Evolutionary conservation across 371 early-diverging fungal genomes (phyloP).

Genomic region (Rhizopus arrhizus): DNA sequence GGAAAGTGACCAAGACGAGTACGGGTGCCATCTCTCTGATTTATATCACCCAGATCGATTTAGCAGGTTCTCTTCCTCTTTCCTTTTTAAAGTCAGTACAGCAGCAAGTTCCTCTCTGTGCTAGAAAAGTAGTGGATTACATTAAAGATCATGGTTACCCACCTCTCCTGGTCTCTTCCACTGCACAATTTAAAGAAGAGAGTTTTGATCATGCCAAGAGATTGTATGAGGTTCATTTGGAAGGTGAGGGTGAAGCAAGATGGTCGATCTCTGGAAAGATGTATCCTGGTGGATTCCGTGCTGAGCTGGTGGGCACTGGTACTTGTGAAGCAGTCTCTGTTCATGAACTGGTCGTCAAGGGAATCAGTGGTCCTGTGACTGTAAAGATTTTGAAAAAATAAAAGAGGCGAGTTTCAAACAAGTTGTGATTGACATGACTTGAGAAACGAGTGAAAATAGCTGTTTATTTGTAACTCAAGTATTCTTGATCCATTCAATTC

Average conservation of each 20-base stretch:
- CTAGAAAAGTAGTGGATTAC: constrained; percentile 46
- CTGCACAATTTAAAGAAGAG: constrained; percentile 33
- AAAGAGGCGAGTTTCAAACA: not conserved
- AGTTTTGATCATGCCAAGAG: constrained; percentile 38
- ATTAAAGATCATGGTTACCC: constrained; percentile 38
- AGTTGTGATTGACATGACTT: no score
- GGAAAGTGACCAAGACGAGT: constrained; percentile 39
- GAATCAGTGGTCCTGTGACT: constrained; percentile 29
- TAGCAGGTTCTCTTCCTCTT: constrained; percentile 48
- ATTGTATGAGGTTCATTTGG: constrained; percentile 18
- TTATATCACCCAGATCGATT: constrained; percentile 49
- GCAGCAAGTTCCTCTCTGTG: constrained; percentile 51
- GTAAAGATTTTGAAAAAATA: constrained; percentile 22
- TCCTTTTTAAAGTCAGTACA: constrained; percentile 42
- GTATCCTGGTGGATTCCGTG: constrained; percentile 46
- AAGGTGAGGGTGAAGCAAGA: constrained; percentile 26
- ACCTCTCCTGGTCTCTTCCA: constrained; percentile 20
- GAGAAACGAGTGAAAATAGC: no score
- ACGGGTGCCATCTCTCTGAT: constrained; percentile 38
- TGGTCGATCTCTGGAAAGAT: constrained; percentile 35
- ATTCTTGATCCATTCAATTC: no score
- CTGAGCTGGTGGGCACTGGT: constrained; percentile 23
- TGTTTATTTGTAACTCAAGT: no score
- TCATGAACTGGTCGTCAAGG: constrained; percentile 16
- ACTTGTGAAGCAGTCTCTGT: constrained; percentile 13